phyloP scores from a whole-genome alignment of 306 rosid species.

The Delonix regia region DNA sequence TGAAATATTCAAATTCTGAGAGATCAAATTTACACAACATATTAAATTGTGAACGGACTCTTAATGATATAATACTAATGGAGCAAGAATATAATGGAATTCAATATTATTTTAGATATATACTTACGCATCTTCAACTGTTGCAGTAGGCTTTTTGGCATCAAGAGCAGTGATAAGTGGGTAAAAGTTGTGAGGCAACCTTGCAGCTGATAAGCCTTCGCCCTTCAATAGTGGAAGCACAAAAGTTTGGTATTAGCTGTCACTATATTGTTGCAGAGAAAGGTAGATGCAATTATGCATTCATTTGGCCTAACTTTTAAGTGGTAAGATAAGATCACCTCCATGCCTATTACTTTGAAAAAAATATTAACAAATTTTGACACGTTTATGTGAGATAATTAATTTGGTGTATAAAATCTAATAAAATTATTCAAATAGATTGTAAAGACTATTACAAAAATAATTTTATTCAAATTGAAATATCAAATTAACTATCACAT shows the following conservation, averaged over 20 bases:
- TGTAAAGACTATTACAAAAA: too few relatives aligned
- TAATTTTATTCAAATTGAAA: too few relatives aligned
- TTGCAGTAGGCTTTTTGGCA: slow-evolving; percentile 63
- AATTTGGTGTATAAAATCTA: too few relatives aligned
- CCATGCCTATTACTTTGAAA: not conserved
- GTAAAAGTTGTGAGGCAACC: slow-evolving; percentile 52
- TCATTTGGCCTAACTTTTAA: not conserved
- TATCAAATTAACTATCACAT: too few relatives aligned
- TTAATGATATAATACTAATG: not conserved
- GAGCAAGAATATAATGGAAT: not conserved
- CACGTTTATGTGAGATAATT: too few relatives aligned
- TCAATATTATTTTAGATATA: not conserved
- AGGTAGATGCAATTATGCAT: not conserved
- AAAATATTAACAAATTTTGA: too few relatives aligned
- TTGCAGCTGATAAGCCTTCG: slow-evolving; percentile 64
- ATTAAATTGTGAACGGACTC: not conserved
- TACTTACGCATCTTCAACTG: slow-evolving; percentile 71
- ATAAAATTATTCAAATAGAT: too few relatives aligned
- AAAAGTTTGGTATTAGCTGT: not conserved
- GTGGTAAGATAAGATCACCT: not conserved
- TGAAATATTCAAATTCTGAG: not conserved
- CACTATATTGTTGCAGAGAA: not conserved
- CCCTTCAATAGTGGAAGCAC: slow-evolving; percentile 55
- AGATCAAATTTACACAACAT: not conserved
- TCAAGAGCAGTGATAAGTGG: slow-evolving; percentile 60